These are phyloP conservation scores for Clonostachys chloroleuca DNA, from an alignment of 2,329 filamentous ascomycete genomes.

Conservation along the genomic window DNA sequence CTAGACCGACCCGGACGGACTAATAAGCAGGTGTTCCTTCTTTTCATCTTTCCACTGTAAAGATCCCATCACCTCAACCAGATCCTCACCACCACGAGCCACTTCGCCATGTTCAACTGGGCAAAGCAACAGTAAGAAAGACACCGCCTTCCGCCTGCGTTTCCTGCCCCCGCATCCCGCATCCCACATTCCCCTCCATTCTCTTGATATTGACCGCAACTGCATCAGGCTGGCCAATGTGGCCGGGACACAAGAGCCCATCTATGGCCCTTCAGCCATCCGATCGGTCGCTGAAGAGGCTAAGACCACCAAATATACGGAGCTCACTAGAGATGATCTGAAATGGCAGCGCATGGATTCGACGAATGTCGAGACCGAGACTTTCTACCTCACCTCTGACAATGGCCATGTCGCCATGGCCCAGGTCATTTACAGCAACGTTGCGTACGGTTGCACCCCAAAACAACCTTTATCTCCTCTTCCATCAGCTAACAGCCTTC, in stretches of 20 bases:
- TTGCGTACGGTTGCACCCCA: conserved; percentile 60
- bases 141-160: neutral
- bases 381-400: conserved; percentile 84
- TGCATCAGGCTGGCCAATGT: conserved; percentile 63
- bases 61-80: neutral
- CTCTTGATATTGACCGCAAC: conserved; percentile 1
- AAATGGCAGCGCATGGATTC: conserved; percentile 79
- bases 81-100: neutral
- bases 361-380: conserved; percentile 92
- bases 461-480: neutral
- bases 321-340: conserved; percentile 71
- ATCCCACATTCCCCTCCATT: neutral
- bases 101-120: conserved; percentile 79
- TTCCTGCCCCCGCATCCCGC: conserved; percentile 12
- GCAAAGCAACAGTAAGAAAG: conserved; percentile 77
- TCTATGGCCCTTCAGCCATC: conserved; percentile 88
- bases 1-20: conserved; percentile 1
- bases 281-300: conserved; percentile 80
- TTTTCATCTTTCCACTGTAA: neutral
- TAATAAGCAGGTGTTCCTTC: neutral
- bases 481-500: conserved; percentile 9
- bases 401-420: conserved; percentile 71
- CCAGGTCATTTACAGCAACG: conserved; percentile 97
- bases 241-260: conserved; percentile 92
- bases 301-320: conserved; percentile 73